phyloP scores from a whole-genome alignment of 2,329 filamentous ascomycete genomes.

The Sordariomycetes sp. region DNA sequence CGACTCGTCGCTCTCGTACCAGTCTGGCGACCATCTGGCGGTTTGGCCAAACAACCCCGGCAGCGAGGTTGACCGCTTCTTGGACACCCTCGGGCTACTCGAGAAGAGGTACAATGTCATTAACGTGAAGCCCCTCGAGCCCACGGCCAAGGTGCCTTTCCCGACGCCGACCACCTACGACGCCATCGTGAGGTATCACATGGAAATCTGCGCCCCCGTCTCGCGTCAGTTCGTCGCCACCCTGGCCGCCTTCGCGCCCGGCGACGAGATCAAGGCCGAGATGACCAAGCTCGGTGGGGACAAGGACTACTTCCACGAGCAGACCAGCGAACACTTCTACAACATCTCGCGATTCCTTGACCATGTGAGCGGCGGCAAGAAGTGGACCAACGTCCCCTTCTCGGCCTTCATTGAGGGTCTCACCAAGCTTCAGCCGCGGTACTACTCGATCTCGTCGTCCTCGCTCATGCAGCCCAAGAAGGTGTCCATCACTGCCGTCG shows the following conservation, averaged over 20 bases:
- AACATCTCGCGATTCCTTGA: constrained; percentile 84
- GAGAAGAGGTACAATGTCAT: constrained; percentile 76
- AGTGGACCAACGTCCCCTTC: constrained; percentile 82
- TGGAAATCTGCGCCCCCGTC: constrained; percentile 91
- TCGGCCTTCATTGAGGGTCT: constrained; percentile 89
- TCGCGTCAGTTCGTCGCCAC: constrained; percentile 91
- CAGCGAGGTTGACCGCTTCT: constrained; percentile 80
- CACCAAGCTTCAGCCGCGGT: constrained; percentile 90
- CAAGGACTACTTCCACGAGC: constrained; percentile 89
- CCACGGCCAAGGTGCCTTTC: constrained; percentile 95
- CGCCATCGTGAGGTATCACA: constrained; percentile 84
- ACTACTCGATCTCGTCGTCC: constrained; percentile 98
- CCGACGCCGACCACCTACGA: constrained; percentile 96
- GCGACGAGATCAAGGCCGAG: constrained; percentile 74
- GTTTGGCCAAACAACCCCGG: constrained; percentile 96
- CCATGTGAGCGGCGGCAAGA: constrained; percentile 58
- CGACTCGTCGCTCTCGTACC: constrained; percentile 82
- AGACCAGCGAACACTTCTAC: constrained; percentile 69
- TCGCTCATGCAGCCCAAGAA: constrained; percentile 89
- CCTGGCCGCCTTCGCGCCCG: constrained; percentile 80
- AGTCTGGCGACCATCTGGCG: constrained; percentile 94
- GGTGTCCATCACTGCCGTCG: constrained; percentile 89
- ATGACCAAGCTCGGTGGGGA: constrained; percentile 82
- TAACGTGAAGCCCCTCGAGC: constrained; percentile 81
- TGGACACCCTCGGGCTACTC: constrained; percentile 64